Conservation (phyloP, 106 monocot species). For the Hemerocallis citrina region DNA sequence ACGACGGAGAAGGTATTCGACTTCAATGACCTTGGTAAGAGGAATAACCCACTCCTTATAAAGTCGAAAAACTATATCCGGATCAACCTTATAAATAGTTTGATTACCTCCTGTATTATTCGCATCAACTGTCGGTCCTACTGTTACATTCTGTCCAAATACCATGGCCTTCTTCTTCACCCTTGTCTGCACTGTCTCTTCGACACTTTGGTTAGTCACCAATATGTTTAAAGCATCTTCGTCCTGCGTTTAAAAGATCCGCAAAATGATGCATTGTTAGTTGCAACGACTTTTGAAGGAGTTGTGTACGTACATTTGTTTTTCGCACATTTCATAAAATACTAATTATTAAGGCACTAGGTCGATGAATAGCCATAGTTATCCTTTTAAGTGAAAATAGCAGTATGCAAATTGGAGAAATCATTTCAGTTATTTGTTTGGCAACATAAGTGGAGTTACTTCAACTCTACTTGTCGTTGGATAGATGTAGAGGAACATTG, state of each 20-base stretch:
- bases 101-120: neutral
- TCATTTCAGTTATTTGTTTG: too few species aligned
- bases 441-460: too few species aligned
- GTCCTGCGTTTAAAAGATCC: too few species aligned
- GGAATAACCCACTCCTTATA: slow-evolving; percentile 78
- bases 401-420: neutral
- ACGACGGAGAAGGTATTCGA: slow-evolving; percentile 68
- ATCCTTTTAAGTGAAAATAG: neutral
- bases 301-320: neutral
- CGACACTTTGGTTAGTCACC: slow-evolving; percentile 49
- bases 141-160: slow-evolving; percentile 52
- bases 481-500: too few species aligned
- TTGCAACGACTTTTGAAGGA: too few species aligned
- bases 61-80: slow-evolving; percentile 26
- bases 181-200: slow-evolving; percentile 55
- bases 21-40: slow-evolving; percentile 63
- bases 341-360: neutral
- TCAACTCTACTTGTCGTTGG: too few species aligned
- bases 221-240: slow-evolving; percentile 41
- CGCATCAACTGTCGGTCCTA: slow-evolving; percentile 6
- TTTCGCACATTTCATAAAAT: neutral
- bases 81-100: slow-evolving; percentile 46
- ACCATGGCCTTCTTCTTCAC: slow-evolving; percentile 69
- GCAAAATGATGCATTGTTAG: neutral
- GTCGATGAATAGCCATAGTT: neutral